Evolutionary conservation across 2,329 filamentous ascomycete genomes (phyloP).

Genomic region (Penicillium crustosum): DNA sequence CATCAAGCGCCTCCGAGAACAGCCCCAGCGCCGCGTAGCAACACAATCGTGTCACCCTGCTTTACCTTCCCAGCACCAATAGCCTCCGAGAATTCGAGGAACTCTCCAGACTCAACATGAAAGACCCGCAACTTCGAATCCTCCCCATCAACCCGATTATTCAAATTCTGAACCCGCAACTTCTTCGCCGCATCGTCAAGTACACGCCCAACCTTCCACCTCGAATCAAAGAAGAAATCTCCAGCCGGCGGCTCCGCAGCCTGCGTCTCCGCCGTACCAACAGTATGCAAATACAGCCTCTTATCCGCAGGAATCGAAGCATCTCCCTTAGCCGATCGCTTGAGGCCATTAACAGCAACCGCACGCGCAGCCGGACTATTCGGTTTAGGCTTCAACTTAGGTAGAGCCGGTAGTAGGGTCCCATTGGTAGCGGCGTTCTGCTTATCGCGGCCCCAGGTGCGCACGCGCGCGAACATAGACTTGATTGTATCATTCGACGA

Average conservation of each 20-base stretch:
- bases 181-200: conserved; percentile 47
- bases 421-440: conserved; percentile 64
- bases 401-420: conserved; percentile 50
- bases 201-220: conserved; percentile 82
- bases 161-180: conserved; percentile 47
- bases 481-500: conserved; percentile 63
- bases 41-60: conserved; percentile 85
- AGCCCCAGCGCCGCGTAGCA: conserved; percentile 82
- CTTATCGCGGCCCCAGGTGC: conserved; percentile 77
- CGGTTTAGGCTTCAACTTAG: conserved; percentile 58
- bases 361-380: conserved; percentile 60
- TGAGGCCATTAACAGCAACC: conserved; percentile 72
- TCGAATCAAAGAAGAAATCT: conserved; percentile 74
- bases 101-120: conserved; percentile 82
- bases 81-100: conserved; percentile 87
- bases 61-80: conserved; percentile 66
- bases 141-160: conserved; percentile 47
- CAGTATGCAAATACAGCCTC: conserved; percentile 85
- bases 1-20: conserved; percentile 62
- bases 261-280: conserved; percentile 84
- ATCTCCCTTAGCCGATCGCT: conserved; percentile 87
- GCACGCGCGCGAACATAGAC: conserved; percentile 73
- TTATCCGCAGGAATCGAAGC: conserved; percentile 76
- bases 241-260: conserved; percentile 79
- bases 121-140: conserved; percentile 82